Conservation (phyloP, 805 yeast species). For the Scheffersomyces coipomensis region DNA sequence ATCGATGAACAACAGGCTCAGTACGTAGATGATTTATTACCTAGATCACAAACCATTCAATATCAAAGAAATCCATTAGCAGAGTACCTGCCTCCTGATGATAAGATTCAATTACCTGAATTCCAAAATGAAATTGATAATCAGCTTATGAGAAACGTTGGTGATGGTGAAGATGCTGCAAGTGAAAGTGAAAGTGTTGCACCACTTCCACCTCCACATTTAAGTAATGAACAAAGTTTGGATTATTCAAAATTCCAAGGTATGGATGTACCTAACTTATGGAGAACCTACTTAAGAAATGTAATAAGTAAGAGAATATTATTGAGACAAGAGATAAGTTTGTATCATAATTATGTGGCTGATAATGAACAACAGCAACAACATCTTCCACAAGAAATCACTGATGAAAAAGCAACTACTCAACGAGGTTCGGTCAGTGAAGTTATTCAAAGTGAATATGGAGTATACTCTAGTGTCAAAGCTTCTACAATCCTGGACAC, state of each 20-base stretch:
- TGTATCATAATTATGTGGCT: constrained; percentile 25
- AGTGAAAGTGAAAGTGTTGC: constrained; percentile 11
- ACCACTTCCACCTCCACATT: constrained; percentile 30
- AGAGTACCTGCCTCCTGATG: not conserved
- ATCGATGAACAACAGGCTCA: constrained; percentile 23
- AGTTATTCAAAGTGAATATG: not conserved
- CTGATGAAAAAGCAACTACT: too few species aligned
- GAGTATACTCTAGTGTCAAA: not conserved
- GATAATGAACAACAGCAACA: not conserved
- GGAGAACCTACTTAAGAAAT: constrained; percentile 34
- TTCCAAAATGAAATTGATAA: not conserved
- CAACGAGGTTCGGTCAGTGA: too few species aligned
- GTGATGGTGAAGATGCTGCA: constrained; percentile 5
- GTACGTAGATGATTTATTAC: constrained; percentile 4
- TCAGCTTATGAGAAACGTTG: too few species aligned
- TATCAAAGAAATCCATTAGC: constrained; percentile 1
- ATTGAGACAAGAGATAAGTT: constrained; percentile 38
- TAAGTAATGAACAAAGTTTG: not conserved
- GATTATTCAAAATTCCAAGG: constrained; percentile 5
- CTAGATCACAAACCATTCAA: not conserved
- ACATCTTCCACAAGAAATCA: too few species aligned
- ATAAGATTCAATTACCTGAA: not conserved
- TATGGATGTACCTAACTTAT: constrained; percentile 11
- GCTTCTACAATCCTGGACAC: not conserved
- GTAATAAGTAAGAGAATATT: constrained; percentile 38